Percentiles rank a stretch among this genome's conserved stretches.
Evolutionary conservation across 352 stramenopile species (phyloP).

Genomic region (Pythium phragmiticola): DNA sequence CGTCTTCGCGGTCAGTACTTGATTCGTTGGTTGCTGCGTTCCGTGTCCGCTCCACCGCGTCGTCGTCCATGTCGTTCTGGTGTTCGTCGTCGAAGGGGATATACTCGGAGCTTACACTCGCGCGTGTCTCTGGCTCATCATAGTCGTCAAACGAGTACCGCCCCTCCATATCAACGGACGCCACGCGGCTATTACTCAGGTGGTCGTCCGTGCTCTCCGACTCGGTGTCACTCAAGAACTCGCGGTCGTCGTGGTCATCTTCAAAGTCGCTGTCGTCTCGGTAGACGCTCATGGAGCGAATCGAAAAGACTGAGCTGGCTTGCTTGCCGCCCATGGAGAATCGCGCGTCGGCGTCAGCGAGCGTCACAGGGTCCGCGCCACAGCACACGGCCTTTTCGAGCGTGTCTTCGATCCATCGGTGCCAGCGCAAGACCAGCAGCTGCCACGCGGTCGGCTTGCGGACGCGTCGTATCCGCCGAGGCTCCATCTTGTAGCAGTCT

Average conservation of each 20-base stretch:
- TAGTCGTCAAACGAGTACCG: constrained; percentile 11
- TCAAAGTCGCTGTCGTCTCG: constrained; percentile 15
- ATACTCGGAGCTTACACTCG: constrained; percentile 20
- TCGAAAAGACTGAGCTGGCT: constrained; percentile 23
- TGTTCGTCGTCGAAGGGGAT: constrained; percentile 26
- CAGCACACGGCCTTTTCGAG: constrained; percentile 27
- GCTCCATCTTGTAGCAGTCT: constrained; percentile 5
- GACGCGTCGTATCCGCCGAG: constrained; percentile 24
- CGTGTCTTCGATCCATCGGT: constrained; percentile 26
- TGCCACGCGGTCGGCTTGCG: constrained; percentile 23
- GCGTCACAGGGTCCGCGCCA: constrained; percentile 14
- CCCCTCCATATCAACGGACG: constrained; percentile 17
- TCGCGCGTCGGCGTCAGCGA: constrained; percentile 6
- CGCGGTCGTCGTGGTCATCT: constrained; percentile 9
- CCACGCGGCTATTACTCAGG: background rate
- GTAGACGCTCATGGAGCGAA: constrained; percentile 19
- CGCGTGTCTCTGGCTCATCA: constrained; percentile 3
- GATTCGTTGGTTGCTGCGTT: background rate
- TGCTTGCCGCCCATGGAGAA: constrained; percentile 15
- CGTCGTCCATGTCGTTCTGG: too few relatives aligned
- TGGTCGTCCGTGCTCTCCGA: constrained; percentile 24
- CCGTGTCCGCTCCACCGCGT: too few relatives aligned
- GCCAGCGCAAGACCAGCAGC: constrained; percentile 14
- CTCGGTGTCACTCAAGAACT: constrained; percentile 24
- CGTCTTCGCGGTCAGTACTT: background rate